Evolutionary conservation across 2,329 filamentous ascomycete genomes (phyloP).

Genomic region (Cladosporium cucumerinum): DNA sequence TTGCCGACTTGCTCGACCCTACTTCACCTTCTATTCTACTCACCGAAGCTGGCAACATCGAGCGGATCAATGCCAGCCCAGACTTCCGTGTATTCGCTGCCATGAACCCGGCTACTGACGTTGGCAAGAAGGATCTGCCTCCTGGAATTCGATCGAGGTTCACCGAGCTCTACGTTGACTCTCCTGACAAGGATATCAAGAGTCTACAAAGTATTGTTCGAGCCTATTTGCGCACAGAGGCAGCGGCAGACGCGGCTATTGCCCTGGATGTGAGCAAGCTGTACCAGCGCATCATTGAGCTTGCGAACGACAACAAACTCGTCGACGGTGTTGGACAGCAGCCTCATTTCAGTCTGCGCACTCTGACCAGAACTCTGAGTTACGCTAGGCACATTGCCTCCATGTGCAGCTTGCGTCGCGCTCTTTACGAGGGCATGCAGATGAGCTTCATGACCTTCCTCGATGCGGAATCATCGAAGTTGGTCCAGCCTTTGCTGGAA

Average conservation of each 20-base stretch:
- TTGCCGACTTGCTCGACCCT: conserved; percentile 79
- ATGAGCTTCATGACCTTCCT: conserved; percentile 97
- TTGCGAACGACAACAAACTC: conserved; percentile 76
- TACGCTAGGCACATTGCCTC: conserved; percentile 84
- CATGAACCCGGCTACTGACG: conserved; percentile 98
- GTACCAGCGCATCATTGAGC: conserved; percentile 80
- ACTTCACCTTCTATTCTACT: conserved; percentile 78
- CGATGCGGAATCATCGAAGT: conserved; percentile 73
- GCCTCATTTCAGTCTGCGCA: conserved; percentile 94
- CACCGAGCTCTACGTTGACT: conserved; percentile 91
- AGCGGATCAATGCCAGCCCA: conserved; percentile 82
- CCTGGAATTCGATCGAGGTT: conserved; percentile 86
- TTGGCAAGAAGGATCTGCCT: conserved; percentile 91
- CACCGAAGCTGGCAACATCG: conserved; percentile 89
- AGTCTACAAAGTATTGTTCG: conserved; percentile 86
- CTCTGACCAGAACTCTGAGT: conserved; percentile 80
- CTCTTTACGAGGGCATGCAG: conserved; percentile 90
- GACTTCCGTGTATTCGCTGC: conserved; percentile 96
- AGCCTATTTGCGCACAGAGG: conserved; percentile 71
- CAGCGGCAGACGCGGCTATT: conserved; percentile 68
- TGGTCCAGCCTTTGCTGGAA: conserved; percentile 75
- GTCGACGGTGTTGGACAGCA: conserved; percentile 95
- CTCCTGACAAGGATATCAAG: conserved; percentile 80
- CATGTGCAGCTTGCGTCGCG: conserved; percentile 78
- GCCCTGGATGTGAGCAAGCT: conserved; percentile 78